Percentiles rank a stretch among this genome's conserved stretches.
These are phyloP conservation scores for Gloeostereum incarnatum DNA, from an alignment of 768 basidiomycete species.

Conservation along the genomic window DNA sequence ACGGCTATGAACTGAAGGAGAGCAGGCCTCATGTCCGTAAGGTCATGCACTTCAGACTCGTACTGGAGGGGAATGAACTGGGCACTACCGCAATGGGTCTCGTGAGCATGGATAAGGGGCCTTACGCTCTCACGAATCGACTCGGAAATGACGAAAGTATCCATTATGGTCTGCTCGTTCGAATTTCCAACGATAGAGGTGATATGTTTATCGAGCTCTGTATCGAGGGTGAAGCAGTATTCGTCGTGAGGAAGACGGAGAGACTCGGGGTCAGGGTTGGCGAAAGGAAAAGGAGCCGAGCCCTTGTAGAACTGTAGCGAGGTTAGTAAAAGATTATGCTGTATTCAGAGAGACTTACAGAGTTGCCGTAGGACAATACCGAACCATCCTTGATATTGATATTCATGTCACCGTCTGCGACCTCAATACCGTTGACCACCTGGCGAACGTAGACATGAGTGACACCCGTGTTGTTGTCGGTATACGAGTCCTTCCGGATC, in stretches of 20 bases:
- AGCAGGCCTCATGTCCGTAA: constrained; percentile 40
- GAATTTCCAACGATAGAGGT: constrained; percentile 16
- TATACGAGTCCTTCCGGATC: constrained; percentile 80
- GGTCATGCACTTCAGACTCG: no score
- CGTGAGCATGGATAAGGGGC: no score
- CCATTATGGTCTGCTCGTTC: no score
- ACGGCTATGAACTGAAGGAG: constrained; percentile 75
- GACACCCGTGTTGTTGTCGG: constrained; percentile 77
- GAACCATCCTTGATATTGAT: constrained; percentile 82
- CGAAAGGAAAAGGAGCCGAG: constrained; percentile 28
- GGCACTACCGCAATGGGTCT: not conserved
- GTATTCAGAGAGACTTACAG: constrained; percentile 38
- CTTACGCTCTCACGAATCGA: no score
- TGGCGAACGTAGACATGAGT: constrained; percentile 88
- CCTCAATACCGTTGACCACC: constrained; percentile 76
- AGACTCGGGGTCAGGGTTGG: constrained; percentile 17
- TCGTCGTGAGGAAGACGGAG: constrained; percentile 40
- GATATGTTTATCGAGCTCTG: constrained; percentile 23
- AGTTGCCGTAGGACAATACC: constrained; percentile 82
- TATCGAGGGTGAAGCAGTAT: constrained; percentile 36
- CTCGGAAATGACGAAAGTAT: no score
- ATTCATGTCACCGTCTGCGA: constrained; percentile 88
- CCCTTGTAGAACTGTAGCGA: constrained; percentile 68
- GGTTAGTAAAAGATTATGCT: not conserved
- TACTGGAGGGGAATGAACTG: not conserved